phyloP scores from a whole-genome alignment of 768 basidiomycete species.

The Cyathus striatus region DNA sequence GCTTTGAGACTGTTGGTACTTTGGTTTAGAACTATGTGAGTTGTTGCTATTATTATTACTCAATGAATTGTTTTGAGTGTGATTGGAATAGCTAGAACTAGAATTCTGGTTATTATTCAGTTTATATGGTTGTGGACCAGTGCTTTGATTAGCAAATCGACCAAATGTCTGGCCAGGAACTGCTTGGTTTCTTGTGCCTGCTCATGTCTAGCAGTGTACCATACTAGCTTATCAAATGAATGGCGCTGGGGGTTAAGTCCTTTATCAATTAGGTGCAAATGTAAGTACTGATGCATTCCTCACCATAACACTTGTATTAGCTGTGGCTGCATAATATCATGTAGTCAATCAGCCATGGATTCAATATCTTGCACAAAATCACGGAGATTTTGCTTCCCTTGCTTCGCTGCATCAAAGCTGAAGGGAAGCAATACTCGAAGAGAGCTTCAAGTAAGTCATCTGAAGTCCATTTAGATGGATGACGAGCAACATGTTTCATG shows the following conservation, averaged over 20 bases:
- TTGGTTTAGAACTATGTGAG: no score
- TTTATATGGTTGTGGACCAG: background rate
- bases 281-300: background rate
- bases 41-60: no score
- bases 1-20: no score
- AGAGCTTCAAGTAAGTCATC: constrained; percentile 3
- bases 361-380: background rate
- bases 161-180: background rate
- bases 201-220: background rate
- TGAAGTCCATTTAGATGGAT: background rate
- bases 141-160: background rate
- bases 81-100: background rate
- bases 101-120: background rate
- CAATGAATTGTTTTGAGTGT: no score
- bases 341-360: background rate
- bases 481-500: constrained; percentile 2
- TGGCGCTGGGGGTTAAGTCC: background rate
- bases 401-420: constrained; percentile 5
- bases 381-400: background rate
- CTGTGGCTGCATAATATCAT: background rate
- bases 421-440: constrained; percentile 10
- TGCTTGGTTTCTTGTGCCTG: background rate
- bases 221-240: background rate
- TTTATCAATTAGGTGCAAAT: background rate
- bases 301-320: background rate